Percentiles rank a stretch among this genome's conserved stretches.
These are phyloP conservation scores for Sergeia podlipaevii DNA, from an alignment of 208 protist species.

Conservation along the genomic window DNA sequence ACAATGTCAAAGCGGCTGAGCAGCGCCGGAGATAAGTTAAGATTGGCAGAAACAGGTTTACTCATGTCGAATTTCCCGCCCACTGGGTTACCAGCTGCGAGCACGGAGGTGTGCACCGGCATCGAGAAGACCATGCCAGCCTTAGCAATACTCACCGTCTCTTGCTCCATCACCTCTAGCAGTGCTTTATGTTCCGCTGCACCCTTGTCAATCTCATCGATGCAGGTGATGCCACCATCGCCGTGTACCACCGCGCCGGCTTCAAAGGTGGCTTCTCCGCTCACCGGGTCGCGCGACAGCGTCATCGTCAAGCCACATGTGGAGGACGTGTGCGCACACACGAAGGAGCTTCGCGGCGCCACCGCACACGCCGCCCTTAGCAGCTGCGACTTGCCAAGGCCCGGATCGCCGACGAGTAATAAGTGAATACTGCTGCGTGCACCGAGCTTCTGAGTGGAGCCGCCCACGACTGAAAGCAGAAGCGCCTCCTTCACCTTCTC, in stretches of 20 bases:
- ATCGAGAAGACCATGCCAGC: conserved; percentile 97
- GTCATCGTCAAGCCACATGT: conserved; percentile 98
- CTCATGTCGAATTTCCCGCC: conserved; percentile 91
- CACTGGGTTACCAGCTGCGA: conserved; percentile 98
- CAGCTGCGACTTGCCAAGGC: conserved; percentile 97
- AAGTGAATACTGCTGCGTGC: conserved; percentile 93
- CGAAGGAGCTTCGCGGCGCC: conserved; percentile 96
- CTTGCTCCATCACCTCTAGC: conserved; percentile 99
- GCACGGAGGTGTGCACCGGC: conserved; percentile 94
- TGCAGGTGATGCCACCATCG: conserved; percentile 98
- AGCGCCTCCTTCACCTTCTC: conserved; percentile 96
- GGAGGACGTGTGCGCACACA: conserved; percentile 98
- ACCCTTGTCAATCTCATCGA: conserved; percentile 99
- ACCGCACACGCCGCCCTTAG: conserved; percentile 90
- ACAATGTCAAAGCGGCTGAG: conserved; percentile 99
- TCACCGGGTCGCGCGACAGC: conserved; percentile 86
- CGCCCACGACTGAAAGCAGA: conserved; percentile 95
- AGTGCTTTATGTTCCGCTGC: conserved; percentile 96
- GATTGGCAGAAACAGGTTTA: conserved; percentile 96
- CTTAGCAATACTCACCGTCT: conserved; percentile 99
- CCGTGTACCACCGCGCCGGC: conserved; percentile 97
- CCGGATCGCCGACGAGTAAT: conserved; percentile 96
- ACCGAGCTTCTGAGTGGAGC: conserved; percentile 50
- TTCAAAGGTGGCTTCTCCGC: conserved; percentile 95
- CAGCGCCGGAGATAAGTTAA: conserved; percentile 94